Percentiles rank a stretch among this genome's conserved stretches.
These are phyloP conservation scores for Penicillium subrubescens DNA, from an alignment of 495 filamentous ascomycete genomes.

Conservation along the genomic window DNA sequence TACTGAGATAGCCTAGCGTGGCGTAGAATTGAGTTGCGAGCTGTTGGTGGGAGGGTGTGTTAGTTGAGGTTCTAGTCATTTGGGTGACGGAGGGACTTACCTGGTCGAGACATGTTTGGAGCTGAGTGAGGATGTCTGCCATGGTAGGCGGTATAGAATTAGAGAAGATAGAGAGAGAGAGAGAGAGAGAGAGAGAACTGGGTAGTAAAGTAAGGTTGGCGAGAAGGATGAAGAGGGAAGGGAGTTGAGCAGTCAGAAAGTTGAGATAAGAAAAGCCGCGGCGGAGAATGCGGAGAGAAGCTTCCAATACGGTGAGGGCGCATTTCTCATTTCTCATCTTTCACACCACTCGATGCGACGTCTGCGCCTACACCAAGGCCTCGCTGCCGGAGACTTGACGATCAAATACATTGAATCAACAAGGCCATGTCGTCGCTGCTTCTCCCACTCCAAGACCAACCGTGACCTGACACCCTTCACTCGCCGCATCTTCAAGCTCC, in stretches of 20 bases:
- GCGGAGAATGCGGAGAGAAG: slow-evolving; percentile 31
- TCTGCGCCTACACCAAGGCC: slow-evolving; percentile 20
- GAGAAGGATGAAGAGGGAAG: background rate
- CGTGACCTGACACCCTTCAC: slow-evolving; percentile 37
- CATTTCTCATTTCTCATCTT: slow-evolving; percentile 11
- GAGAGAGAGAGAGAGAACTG: background rate
- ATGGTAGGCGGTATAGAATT: slow-evolving; percentile 48
- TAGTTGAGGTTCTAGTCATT: slow-evolving; percentile 2
- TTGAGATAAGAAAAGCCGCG: slow-evolving; percentile 14
- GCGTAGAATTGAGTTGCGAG: slow-evolving; percentile 89
- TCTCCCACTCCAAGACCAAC: slow-evolving; percentile 18
- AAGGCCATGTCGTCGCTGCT: slow-evolving; percentile 16
- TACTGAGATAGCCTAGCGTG: slow-evolving; percentile 77
- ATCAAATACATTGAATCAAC: background rate
- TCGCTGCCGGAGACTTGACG: slow-evolving; percentile 12
- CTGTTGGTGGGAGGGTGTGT: slow-evolving; percentile 44
- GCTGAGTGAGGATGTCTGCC: slow-evolving; percentile 89
- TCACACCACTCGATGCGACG: slow-evolving; percentile 26
- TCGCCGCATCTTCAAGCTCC: slow-evolving; percentile 45
- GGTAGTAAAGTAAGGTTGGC: background rate
- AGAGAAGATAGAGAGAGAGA: background rate
- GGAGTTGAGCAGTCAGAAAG: background rate
- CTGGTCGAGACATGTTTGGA: slow-evolving; percentile 93
- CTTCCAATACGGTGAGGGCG: slow-evolving; percentile 29
- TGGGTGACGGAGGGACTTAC: slow-evolving; percentile 42